phyloP scores from a whole-genome alignment of 1,284 basidiomycete species.

The Coniophora puteana region DNA sequence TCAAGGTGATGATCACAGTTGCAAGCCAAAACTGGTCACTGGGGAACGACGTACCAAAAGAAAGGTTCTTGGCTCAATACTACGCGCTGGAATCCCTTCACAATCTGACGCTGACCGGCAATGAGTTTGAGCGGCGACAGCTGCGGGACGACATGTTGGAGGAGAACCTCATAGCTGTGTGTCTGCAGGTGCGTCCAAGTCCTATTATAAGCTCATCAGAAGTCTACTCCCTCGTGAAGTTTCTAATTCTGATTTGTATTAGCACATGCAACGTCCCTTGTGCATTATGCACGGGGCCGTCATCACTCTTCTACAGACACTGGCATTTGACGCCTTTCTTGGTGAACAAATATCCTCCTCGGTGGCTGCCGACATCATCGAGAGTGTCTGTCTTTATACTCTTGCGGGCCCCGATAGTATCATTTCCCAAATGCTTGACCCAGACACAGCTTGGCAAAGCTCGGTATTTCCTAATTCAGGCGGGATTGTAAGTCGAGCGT shows the following conservation, averaged over 20 bases:
- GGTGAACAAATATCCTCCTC: constrained; percentile 15
- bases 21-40: no score
- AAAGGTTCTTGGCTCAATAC: constrained; percentile 14
- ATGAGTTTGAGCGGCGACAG: constrained; percentile 13
- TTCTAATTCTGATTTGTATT: not conserved
- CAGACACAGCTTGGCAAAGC: constrained; percentile 22
- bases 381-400: constrained; percentile 18
- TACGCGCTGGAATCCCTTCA: constrained; percentile 18
- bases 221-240: not conserved
- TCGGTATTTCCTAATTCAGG: constrained; percentile 17
- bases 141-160: constrained; percentile 18
- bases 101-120: constrained; percentile 16
- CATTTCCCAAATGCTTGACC: constrained; percentile 14
- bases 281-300: constrained; percentile 19
- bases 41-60: no score
- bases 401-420: constrained; percentile 19
- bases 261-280: constrained; percentile 20
- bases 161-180: constrained; percentile 15
- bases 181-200: constrained; percentile 19
- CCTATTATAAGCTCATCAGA: not conserved
- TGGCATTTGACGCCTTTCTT: constrained; percentile 19
- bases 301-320: constrained; percentile 13
- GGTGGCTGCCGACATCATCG: constrained; percentile 19
- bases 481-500: constrained; percentile 2
- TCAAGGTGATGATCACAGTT: no score